These are phyloP conservation scores for Globisporangium uncinulatum DNA, from an alignment of 352 stramenopile genomes.

Conservation along the genomic window DNA sequence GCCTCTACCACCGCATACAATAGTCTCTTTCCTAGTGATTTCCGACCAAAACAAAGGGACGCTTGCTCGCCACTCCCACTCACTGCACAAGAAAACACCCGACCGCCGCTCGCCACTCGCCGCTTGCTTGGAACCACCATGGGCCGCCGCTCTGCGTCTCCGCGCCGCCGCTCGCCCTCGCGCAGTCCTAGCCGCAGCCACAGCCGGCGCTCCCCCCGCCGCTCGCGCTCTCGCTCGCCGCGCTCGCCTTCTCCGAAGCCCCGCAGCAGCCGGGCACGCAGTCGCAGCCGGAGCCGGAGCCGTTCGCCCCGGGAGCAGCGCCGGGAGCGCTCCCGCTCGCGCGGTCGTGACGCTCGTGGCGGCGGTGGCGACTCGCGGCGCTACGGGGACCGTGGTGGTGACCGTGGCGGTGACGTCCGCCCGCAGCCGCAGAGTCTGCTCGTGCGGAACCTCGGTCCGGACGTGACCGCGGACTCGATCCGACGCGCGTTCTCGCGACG, in stretches of 20 bases:
- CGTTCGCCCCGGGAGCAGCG: conserved; percentile 14
- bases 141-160: conserved; percentile 46
- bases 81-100: background rate
- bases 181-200: conserved; percentile 19
- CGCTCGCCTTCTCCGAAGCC: conserved; percentile 18
- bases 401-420: conserved; percentile 5
- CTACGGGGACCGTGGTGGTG: background rate
- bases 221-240: conserved; percentile 27
- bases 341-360: conserved; percentile 7
- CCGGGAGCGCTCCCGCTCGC: conserved; percentile 23
- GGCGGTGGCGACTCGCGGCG: background rate
- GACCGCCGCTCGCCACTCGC: too few relatives aligned
- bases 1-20: too few relatives aligned
- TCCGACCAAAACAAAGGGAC: too few relatives aligned
- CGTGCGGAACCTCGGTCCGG: conserved; percentile 38
- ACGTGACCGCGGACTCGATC: conserved; percentile 34
- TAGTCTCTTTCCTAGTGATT: too few relatives aligned
- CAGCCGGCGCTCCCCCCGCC: conserved; percentile 19
- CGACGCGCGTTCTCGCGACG: conserved; percentile 42
- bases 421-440: conserved; percentile 38
- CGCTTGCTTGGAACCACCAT: conserved; percentile 11
- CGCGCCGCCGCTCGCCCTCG: conserved; percentile 28
- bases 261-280: background rate
- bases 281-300: conserved; percentile 15
- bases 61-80: background rate